Percentiles rank a stretch among this genome's conserved stretches.
phyloP scores from a whole-genome alignment of 805 yeast genomes.

The Lipomyces mesembrius region DNA sequence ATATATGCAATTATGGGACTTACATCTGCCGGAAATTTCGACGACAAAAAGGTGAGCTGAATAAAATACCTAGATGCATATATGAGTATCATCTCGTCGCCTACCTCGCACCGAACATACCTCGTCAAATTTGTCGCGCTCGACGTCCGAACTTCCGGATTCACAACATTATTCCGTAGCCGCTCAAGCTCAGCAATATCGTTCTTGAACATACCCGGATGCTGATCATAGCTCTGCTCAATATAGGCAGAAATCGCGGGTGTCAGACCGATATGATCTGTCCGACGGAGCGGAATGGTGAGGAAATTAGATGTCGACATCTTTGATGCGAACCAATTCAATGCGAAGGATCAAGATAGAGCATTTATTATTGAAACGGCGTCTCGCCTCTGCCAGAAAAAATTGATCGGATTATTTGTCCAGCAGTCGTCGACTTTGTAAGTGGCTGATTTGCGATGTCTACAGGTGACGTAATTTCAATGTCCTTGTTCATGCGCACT shows the following conservation, averaged over 20 bases:
- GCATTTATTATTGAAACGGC: neutral
- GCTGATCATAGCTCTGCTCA: slow-evolving; percentile 49
- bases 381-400: neutral
- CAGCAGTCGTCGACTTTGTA: neutral
- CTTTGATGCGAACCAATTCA: neutral
- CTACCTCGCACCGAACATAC: slow-evolving; percentile 7
- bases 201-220: slow-evolving; percentile 43
- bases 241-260: slow-evolving; percentile 47
- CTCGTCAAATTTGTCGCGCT: slow-evolving; percentile 40
- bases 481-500: neutral
- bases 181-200: slow-evolving; percentile 50
- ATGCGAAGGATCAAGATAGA: neutral
- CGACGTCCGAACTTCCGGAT: slow-evolving; percentile 47
- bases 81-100: slow-evolving; percentile 18
- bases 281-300: slow-evolving; percentile 49
- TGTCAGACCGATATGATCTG: slow-evolving; percentile 48
- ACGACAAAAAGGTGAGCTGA: slow-evolving; percentile 51
- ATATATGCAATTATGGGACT: slow-evolving; percentile 16
- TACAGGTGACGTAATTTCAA: slow-evolving; percentile 1
- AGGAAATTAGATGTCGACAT: slow-evolving; percentile 46
- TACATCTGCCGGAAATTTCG: slow-evolving; percentile 68
- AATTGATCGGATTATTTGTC: neutral
- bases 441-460: neutral
- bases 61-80: slow-evolving; percentile 54
- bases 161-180: slow-evolving; percentile 52